These are phyloP conservation scores for Beauveria australis DNA, from an alignment of 2,329 filamentous ascomycete genomes.

Conservation along the genomic window DNA sequence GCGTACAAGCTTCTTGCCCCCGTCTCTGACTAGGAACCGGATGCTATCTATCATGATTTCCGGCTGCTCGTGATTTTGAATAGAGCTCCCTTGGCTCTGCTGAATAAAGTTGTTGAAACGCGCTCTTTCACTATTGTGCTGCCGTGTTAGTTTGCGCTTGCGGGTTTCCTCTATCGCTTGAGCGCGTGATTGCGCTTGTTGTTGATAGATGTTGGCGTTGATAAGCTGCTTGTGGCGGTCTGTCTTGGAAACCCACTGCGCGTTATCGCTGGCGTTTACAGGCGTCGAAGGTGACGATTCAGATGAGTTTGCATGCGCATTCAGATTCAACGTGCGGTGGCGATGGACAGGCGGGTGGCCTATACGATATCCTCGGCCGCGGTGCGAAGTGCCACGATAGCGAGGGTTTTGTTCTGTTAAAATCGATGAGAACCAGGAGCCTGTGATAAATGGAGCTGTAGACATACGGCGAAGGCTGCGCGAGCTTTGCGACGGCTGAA, in stretches of 20 bases:
- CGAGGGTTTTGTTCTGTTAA: conserved; percentile 25
- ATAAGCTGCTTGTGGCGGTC: conserved; percentile 77
- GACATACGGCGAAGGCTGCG: not conserved
- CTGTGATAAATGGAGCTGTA: not conserved
- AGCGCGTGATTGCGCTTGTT: conserved; percentile 58
- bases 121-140: conserved; percentile 49
- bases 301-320: conserved; percentile 29
- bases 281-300: conserved; percentile 29
- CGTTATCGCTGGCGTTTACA: conserved; percentile 23
- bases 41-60: conserved; percentile 65
- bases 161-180: conserved; percentile 66
- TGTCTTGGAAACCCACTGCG: conserved; percentile 59
- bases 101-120: conserved; percentile 38
- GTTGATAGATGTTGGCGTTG: conserved; percentile 69
- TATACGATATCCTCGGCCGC: conserved; percentile 26
- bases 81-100: conserved; percentile 18
- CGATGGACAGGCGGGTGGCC: conserved; percentile 33
- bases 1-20: conserved; percentile 76
- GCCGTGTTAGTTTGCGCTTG: conserved; percentile 45
- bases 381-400: conserved; percentile 25
- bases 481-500: conserved; percentile 20
- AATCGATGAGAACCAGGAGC: not conserved
- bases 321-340: conserved; percentile 56
- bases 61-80: conserved; percentile 34
- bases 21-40: conserved; percentile 62